phyloP scores from a whole-genome alignment of 768 basidiomycete species.

The Exidia glandulosa region DNA sequence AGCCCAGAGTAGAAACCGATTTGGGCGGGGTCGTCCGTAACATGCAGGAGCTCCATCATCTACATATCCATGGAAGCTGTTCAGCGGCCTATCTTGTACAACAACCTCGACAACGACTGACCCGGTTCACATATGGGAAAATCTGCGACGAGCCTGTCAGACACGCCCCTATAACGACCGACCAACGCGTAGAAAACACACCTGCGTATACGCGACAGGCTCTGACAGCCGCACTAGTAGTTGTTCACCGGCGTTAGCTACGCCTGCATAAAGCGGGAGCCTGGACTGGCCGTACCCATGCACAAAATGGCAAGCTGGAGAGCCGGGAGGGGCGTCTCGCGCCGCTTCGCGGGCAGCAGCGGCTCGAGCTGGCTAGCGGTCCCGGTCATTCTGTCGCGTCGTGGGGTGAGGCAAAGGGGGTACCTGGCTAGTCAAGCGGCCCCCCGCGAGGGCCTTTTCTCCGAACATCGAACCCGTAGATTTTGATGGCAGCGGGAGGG shows the following conservation, averaged over 20 bases:
- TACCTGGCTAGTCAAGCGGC: no score
- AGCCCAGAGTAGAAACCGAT: conserved; percentile 62
- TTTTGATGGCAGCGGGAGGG: no score
- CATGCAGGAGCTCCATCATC: conserved; percentile 44
- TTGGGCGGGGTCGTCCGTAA: conserved; percentile 46
- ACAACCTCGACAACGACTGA: no score
- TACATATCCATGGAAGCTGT: conserved; percentile 34
- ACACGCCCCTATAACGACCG: no score
- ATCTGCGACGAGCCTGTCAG: no score
- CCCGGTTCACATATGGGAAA: no score
- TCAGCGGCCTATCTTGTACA: not conserved
- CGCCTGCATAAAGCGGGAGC: not conserved
- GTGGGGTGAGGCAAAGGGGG: no score
- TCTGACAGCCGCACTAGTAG: conserved; percentile 37
- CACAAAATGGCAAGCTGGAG: conserved; percentile 45
- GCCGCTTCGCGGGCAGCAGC: conserved; percentile 14
- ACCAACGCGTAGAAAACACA: not conserved
- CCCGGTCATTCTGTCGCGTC: no score
- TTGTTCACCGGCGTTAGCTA: not conserved
- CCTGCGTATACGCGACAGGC: conserved; percentile 27
- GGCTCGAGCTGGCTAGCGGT: no score
- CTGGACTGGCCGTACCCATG: conserved; percentile 13
- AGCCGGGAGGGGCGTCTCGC: conserved; percentile 38
- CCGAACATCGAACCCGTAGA: no score
- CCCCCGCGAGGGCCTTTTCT: no score